These are phyloP conservation scores for Collybiopsis confluens DNA, from an alignment of 768 basidiomycete species.

Conservation along the genomic window DNA sequence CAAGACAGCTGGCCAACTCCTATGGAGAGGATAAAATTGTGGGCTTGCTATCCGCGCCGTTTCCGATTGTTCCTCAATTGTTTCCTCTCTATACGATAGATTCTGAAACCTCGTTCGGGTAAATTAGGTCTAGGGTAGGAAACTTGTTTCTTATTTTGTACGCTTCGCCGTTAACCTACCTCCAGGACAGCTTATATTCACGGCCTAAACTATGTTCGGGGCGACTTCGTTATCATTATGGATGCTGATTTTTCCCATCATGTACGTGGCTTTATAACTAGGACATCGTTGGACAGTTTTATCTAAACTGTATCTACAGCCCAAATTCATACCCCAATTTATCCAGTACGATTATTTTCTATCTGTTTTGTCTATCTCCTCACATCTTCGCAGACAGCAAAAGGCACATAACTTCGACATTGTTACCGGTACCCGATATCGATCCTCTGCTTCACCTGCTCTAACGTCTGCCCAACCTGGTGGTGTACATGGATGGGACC, in stretches of 20 bases:
- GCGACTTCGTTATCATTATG: slow-evolving; percentile 96
- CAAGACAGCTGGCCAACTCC: slow-evolving; percentile 65
- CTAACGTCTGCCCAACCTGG: slow-evolving; percentile 64
- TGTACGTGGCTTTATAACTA: too few relatives aligned
- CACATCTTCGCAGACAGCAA: slow-evolving; percentile 54
- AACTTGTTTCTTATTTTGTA: background rate
- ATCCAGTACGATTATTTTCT: slow-evolving; percentile 51
- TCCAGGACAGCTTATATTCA: slow-evolving; percentile 88
- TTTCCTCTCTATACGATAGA: slow-evolving; percentile 30
- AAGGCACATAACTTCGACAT: slow-evolving; percentile 86
- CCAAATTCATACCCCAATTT: slow-evolving; percentile 93
- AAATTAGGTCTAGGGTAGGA: slow-evolving; percentile 86
- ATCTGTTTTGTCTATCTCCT: background rate
- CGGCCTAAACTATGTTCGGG: slow-evolving; percentile 83
- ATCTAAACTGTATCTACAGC: too few relatives aligned
- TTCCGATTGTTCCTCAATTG: background rate
- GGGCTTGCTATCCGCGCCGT: slow-evolving; percentile 18
- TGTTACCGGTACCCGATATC: slow-evolving; percentile 89
- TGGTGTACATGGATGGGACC: slow-evolving; percentile 90
- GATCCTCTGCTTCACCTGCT: slow-evolving; percentile 53
- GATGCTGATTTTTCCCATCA: slow-evolving; percentile 97
- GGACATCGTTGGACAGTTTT: too few relatives aligned
- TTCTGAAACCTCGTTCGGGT: slow-evolving; percentile 82
- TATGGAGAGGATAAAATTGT: slow-evolving; percentile 88
- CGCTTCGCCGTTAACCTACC: background rate